Conservation (phyloP, 495 filamentous ascomycete species). For the Daldinia decipiens region DNA sequence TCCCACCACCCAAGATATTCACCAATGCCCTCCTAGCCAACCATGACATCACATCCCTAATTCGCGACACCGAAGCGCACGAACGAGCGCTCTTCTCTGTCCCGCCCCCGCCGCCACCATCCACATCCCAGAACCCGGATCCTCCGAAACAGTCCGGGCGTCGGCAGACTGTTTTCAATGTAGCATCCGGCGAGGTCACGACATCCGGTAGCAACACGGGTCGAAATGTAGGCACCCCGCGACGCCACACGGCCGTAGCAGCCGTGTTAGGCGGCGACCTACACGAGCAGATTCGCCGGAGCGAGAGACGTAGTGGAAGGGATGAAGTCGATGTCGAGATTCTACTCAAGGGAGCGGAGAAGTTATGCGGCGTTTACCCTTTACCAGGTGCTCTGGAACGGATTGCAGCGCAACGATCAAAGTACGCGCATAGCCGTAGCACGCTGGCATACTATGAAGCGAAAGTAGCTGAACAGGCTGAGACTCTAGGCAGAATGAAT, state of each 20-base stretch:
- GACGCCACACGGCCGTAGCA: slow-evolving; percentile 85
- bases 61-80: slow-evolving; percentile 94
- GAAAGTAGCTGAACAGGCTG: slow-evolving; percentile 79
- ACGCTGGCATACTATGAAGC: slow-evolving; percentile 83
- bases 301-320: slow-evolving; percentile 57
- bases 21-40: slow-evolving; percentile 89
- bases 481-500: slow-evolving; percentile 79
- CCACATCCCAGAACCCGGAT: slow-evolving; percentile 47
- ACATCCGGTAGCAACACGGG: slow-evolving; percentile 55
- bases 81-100: slow-evolving; percentile 95
- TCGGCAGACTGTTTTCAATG: slow-evolving; percentile 66
- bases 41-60: slow-evolving; percentile 92
- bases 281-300: slow-evolving; percentile 79
- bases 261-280: slow-evolving; percentile 88
- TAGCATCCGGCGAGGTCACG: slow-evolving; percentile 64
- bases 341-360: slow-evolving; percentile 87
- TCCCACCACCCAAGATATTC: slow-evolving; percentile 92
- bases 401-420: slow-evolving; percentile 75
- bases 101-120: slow-evolving; percentile 68
- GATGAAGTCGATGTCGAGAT: slow-evolving; percentile 88
- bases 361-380: slow-evolving; percentile 87
- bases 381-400: slow-evolving; percentile 83
- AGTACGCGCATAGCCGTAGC: slow-evolving; percentile 74
- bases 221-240: slow-evolving; percentile 61
- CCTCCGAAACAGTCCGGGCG: slow-evolving; percentile 51